Evolutionary conservation across 352 stramenopile species (phyloP), one percentile per base, ranked within the genome.

Genomic region (Phytophthora europaea): DNA sequence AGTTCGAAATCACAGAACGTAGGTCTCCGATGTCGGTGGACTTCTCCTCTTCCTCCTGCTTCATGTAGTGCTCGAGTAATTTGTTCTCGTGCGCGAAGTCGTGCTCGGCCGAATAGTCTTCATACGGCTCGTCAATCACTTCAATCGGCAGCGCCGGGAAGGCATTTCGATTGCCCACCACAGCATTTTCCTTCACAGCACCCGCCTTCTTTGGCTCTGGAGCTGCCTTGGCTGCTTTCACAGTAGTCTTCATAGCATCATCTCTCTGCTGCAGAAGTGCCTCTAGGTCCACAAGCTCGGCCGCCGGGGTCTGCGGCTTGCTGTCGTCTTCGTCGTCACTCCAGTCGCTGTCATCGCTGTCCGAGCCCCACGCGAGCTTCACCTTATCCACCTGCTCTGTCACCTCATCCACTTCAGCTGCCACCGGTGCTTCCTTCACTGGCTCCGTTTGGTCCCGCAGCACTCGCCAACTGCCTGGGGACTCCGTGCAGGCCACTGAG

Each of bases 51-150:
- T 95, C 87, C 57, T 96, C 88, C 10, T 89, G 77, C 26, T 84
- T 89, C 69, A 96, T 91, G 73, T 96, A 96, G 31, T 91, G 73
- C 45, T 94, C 81, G 4, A 95, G 74, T 18, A 96, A 63, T 48
- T 83, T 72, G 36, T 93, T 90, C 53, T 96, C 89, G 57, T 96
- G 81, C 6, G 72, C 80, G 56, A 80, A 96, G 54, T 94, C 77
- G 65, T 93, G 79, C 59, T 90, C 85, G 4, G 70, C 70, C 26
- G 65, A 81, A 61, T 89, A 91, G 57, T 91, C 75, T 65, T 94
- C 88, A 60, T 82, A 92, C 18, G 89, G 89, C 38, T 96, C 89
- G 26, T 94, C 82, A 22, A 92, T 79, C 31, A 96, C 89, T 40
- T 94, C 79, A 58, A 96, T 92, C 6, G 65, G 66, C 20, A 94